Evolutionary conservation across 371 early-diverging fungal species (phyloP).

Genomic region (Mortierella sp.): DNA sequence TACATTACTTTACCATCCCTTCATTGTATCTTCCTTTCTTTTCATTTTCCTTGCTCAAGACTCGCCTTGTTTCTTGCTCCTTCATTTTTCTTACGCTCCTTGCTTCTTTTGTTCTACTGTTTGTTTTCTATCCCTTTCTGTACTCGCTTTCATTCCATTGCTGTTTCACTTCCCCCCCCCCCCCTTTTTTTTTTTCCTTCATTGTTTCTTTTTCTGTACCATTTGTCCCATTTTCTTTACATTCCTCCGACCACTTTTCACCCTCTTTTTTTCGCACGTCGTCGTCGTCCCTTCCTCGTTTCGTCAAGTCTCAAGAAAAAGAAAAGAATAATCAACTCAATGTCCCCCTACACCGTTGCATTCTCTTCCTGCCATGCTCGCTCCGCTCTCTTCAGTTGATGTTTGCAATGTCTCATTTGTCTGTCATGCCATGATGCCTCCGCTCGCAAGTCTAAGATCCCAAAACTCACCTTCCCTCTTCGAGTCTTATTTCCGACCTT

Average conservation of each 20-base stretch:
- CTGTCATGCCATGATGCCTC: no score
- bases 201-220: conserved; percentile 5
- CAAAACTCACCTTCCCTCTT: no score
- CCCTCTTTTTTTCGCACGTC: neutral
- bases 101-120: neutral
- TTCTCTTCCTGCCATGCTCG: neutral
- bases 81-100: neutral
- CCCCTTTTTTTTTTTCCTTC: neutral
- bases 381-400: neutral
- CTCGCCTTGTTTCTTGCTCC: neutral
- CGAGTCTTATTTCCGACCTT: no score
- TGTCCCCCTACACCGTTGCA: no score
- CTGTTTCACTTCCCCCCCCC: neutral
- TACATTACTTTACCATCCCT: neutral
- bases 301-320: neutral
- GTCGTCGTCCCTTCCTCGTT: neutral
- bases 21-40: neutral
- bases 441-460: no score
- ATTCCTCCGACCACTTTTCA: neutral
- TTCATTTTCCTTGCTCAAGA: neutral
- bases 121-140: neutral
- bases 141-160: neutral
- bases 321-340: neutral
- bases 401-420: no score
- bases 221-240: neutral